Base-by-base conservation (phyloP, 352 stramenopile species). In the Globisporangium spinosum region DNA sequence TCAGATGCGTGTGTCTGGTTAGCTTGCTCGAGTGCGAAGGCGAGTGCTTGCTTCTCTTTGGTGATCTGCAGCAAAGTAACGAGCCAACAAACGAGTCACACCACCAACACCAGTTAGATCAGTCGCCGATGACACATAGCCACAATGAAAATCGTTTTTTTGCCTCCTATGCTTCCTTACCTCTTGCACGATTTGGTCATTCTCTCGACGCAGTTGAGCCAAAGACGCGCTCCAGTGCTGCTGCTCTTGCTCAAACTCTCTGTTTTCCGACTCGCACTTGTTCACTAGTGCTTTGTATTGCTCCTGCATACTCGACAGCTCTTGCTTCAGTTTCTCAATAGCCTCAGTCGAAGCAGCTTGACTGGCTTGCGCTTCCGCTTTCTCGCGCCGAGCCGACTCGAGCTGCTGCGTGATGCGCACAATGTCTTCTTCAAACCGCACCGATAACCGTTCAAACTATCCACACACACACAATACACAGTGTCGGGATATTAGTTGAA, bases 401-500 rank as follows among this genome's bases (percentile, higher is more conserved):
- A 71, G 51, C 12, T 71, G 59, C 55, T 64, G 12, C 12, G 59
- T 71, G 22, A 71, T 68, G 17, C 34, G 53, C 53, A 34, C 40
- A 34, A 71, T 68, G 23, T 71, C 67, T 43, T 71, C 67, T 9
- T 71, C 67, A 20, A 68, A 71, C 2, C 61, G 60, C 15, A 68
- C 34, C 0, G 67, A 68, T 15, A 68, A 22, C 1, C 25, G 62
- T 23, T 68, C 67, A 62, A 68, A 71, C 67, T 71, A 54, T 17
- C 55, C n/a, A 45, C 13, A 29, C 3, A 10, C 20, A 54, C 1
- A 59, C 7, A n/a, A n/a, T n/a, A n/a, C n/a, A n/a, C n/a, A n/a
- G n/a, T n/a, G n/a, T n/a, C n/a, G n/a, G n/a, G n/a, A n/a, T n/a
- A n/a, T n/a, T n/a, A n/a, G n/a, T n/a, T n/a, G n/a, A n/a, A n/a